Evolutionary conservation across 257 asterid species (phyloP).

Genomic region (Fraxinus quadrangulata): DNA sequence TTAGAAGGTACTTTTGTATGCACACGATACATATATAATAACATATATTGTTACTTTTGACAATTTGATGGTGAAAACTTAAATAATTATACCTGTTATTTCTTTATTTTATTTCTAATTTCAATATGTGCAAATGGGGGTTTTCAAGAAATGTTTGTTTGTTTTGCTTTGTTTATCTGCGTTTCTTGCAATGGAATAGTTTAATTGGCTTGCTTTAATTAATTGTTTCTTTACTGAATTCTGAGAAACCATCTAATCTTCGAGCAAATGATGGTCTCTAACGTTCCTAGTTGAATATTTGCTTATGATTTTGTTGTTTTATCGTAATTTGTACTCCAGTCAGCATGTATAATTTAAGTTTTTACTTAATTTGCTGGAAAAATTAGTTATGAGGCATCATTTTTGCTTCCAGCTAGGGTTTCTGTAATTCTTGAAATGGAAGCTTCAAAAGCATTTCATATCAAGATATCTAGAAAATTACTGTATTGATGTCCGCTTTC

Average conservation of each 20-base stretch:
- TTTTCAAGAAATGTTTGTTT: background rate
- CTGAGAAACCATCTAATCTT: background rate
- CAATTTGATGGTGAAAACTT: background rate
- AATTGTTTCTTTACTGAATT: background rate
- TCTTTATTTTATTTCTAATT: background rate
- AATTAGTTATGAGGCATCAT: background rate
- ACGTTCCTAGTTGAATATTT: background rate
- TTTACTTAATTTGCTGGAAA: background rate
- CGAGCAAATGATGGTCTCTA: background rate
- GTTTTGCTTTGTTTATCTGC: background rate
- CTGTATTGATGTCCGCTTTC: background rate
- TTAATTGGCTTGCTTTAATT: background rate
- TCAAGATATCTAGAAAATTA: background rate
- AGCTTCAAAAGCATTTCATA: background rate
- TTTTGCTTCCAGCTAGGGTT: background rate
- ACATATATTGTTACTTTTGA: background rate
- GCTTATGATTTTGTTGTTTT: background rate
- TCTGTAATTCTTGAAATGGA: background rate
- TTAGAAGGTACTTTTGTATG: background rate
- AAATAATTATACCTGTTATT: background rate
- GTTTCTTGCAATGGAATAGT: background rate
- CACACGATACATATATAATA: background rate
- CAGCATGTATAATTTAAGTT: background rate
- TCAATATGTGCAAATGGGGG: background rate
- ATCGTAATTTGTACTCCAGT: background rate